phyloP scores from a whole-genome alignment of 768 basidiomycete genomes.

The Pleurotus tuber-regium region DNA sequence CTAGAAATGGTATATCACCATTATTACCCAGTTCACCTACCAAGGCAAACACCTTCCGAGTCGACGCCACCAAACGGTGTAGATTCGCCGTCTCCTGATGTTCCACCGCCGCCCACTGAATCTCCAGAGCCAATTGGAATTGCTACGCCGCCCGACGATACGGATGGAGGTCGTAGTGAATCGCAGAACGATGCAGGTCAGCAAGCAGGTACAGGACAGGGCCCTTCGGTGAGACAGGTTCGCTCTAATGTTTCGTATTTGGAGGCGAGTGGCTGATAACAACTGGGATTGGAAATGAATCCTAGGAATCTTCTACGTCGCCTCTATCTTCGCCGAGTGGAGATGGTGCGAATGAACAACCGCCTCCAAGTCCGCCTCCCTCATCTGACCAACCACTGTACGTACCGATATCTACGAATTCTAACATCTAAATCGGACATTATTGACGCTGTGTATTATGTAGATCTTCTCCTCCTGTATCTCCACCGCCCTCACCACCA shows the following conservation, averaged over 20 bases:
- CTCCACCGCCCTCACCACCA: neutral
- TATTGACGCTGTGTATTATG: neutral
- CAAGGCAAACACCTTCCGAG: neutral
- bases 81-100: neutral
- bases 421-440: neutral
- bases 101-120: neutral
- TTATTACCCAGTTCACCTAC: neutral
- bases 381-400: neutral
- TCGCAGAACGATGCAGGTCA: neutral
- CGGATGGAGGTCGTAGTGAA: neutral
- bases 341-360: neutral
- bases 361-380: neutral
- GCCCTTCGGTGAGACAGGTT: conserved; percentile 10
- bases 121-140: neutral
- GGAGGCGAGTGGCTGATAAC: neutral
- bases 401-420: neutral
- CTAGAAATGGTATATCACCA: too few relatives aligned
- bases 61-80: neutral
- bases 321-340: neutral
- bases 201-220: neutral
- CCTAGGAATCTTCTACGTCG: neutral
- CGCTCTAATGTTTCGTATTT: neutral
- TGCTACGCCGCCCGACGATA: neutral
- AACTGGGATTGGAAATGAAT: neutral
- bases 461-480: neutral